These are phyloP conservation scores for Pueraria montana DNA, from an alignment of 306 rosid genomes.

Conservation along the genomic window DNA sequence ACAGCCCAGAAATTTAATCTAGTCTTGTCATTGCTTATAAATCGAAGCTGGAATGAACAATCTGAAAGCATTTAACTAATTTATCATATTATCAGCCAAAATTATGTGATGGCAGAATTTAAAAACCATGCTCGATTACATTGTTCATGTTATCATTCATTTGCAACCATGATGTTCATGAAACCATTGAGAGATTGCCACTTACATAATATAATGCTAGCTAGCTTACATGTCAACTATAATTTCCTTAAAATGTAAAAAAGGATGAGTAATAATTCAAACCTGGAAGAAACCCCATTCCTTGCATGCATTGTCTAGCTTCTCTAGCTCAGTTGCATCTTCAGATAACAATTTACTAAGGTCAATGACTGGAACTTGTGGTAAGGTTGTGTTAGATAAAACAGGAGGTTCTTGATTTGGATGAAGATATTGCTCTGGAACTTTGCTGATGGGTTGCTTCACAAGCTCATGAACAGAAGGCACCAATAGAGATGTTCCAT, in stretches of 20 bases:
- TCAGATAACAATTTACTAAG: constrained; percentile 44
- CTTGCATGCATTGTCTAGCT: constrained; percentile 56
- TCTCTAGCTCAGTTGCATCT: constrained; percentile 51
- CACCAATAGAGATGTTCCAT: constrained; percentile 29
- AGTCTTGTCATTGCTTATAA: not conserved
- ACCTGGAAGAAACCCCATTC: constrained; percentile 62
- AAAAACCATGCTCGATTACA: not conserved
- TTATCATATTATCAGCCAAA: not conserved
- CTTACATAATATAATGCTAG: not conserved
- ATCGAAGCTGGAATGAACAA: not conserved
- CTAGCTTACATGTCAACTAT: not conserved
- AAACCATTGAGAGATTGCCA: not conserved
- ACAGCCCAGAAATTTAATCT: not conserved
- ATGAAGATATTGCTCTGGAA: constrained; percentile 57
- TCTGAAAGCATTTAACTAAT: not conserved
- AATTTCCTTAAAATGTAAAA: not conserved
- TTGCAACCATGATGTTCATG: not conserved
- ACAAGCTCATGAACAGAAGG: constrained; percentile 51
- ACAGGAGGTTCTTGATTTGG: constrained; percentile 52
- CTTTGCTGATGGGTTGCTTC: constrained; percentile 23
- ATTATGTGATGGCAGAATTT: not conserved
- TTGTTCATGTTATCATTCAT: not conserved
- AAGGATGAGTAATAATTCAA: not conserved
- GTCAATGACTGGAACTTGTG: constrained; percentile 60
- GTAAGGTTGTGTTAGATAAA: constrained; percentile 4